Conservation (phyloP, 371 early-diverging fungal species). For the Mucor indicus region DNA sequence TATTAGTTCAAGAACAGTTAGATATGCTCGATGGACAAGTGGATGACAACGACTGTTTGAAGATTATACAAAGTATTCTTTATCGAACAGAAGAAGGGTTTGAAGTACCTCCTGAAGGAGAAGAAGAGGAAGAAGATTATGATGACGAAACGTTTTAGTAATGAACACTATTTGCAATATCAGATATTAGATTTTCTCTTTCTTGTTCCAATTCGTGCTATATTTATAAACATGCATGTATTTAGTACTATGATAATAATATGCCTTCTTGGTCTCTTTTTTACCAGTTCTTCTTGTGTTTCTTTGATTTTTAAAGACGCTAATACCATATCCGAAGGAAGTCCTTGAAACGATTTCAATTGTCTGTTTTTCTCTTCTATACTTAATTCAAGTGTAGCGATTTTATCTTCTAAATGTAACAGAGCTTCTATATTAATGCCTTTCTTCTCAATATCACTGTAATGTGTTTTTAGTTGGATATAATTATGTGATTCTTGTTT, state of each 20-base stretch:
- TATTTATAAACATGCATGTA: no score
- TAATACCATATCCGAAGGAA: slow-evolving; percentile 16
- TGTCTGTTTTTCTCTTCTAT: background rate
- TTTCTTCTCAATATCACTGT: no score
- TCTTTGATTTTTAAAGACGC: slow-evolving; percentile 14
- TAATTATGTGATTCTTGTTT: background rate
- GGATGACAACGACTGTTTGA: slow-evolving; percentile 36
- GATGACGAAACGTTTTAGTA: slow-evolving; percentile 57
- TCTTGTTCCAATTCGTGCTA: slow-evolving; percentile 9
- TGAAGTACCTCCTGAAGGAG: slow-evolving; percentile 43
- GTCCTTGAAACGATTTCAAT: background rate
- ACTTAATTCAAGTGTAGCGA: background rate
- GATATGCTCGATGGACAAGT: slow-evolving; percentile 28
- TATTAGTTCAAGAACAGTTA: slow-evolving; percentile 75
- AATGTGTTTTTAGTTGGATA: background rate
- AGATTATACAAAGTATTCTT: slow-evolving; percentile 80
- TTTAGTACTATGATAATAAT: background rate
- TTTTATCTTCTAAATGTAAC: no score
- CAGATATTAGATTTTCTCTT: slow-evolving; percentile 4
- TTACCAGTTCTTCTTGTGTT: slow-evolving; percentile 17
- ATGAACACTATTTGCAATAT: background rate
- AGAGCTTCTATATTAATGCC: no score
- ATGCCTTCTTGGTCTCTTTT: background rate
- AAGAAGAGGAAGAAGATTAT: slow-evolving; percentile 29
- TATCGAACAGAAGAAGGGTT: slow-evolving; percentile 81